Conservation (phyloP, 2,329 filamentous ascomycete species). For the Sarocladium oryzae region DNA sequence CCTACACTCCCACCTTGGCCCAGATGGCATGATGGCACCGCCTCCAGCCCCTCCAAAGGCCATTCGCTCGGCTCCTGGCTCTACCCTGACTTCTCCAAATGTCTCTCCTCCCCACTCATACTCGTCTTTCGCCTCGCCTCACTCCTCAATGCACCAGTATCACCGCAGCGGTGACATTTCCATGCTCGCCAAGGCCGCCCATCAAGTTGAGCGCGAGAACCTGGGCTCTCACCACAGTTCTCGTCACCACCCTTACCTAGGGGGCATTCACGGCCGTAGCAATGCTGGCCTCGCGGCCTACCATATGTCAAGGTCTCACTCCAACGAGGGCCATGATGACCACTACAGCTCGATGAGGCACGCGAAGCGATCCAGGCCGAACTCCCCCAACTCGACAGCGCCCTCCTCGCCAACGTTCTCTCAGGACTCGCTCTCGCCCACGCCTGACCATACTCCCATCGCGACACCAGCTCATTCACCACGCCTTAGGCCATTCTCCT, state of each 20-base stretch:
- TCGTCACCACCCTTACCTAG: constrained; percentile 49
- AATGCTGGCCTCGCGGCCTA: constrained; percentile 79
- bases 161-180: constrained; percentile 45
- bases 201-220: constrained; percentile 56
- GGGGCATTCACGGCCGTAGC: constrained; percentile 43
- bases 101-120: constrained; percentile 92
- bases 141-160: constrained; percentile 42
- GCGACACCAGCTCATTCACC: constrained; percentile 94
- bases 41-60: constrained; percentile 69
- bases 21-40: constrained; percentile 63
- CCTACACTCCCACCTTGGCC: constrained; percentile 34
- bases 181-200: constrained; percentile 54
- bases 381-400: constrained; percentile 90
- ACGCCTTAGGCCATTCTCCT: constrained; percentile 71
- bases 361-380: constrained; percentile 84
- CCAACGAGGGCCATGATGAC: constrained; percentile 74
- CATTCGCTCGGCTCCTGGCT: constrained; percentile 81
- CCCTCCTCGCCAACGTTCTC: constrained; percentile 96
- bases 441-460: constrained; percentile 96
- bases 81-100: constrained; percentile 85
- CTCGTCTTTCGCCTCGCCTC: constrained; percentile 57
- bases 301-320: constrained; percentile 87
- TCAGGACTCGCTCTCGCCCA: constrained; percentile 90
- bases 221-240: constrained; percentile 34
- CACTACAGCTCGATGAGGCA: constrained; percentile 64